phyloP scores from a whole-genome alignment of 1,284 basidiomycete species.

The Moniliella sp. region DNA sequence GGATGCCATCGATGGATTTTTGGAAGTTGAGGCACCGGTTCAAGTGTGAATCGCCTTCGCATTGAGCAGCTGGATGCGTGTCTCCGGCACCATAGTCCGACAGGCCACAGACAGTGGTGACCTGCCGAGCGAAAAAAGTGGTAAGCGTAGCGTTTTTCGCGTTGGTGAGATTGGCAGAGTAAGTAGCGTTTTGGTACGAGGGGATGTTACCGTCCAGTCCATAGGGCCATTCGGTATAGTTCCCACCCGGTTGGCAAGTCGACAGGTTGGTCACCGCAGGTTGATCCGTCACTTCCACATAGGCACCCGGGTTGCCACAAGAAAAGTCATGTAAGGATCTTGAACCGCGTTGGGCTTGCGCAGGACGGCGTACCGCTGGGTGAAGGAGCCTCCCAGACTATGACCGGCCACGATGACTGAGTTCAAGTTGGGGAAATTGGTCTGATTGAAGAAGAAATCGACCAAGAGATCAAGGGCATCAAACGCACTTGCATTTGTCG shows the following conservation, averaged over 20 bases:
- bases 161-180: constrained; percentile 3
- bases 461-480: constrained; percentile 15
- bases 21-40: constrained; percentile 16
- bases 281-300: too few species aligned
- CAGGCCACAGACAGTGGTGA: constrained; percentile 14
- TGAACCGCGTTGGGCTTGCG: constrained; percentile 10
- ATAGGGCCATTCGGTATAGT: constrained; percentile 1
- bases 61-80: constrained; percentile 18
- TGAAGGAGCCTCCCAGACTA: constrained; percentile 15
- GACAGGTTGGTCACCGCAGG: constrained; percentile 2
- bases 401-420: constrained; percentile 22
- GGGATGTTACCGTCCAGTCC: constrained; percentile 5
- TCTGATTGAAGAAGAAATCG: constrained; percentile 16
- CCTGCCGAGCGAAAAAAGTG: constrained; percentile 10
- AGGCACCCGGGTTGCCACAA: constrained; percentile 11
- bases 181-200: constrained; percentile 1
- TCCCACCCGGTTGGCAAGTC: neutral
- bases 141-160: constrained; percentile 4
- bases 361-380: constrained; percentile 23
- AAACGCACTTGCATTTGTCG: constrained; percentile 5
- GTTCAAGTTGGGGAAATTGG: constrained; percentile 15
- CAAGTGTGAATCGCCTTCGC: constrained; percentile 16
- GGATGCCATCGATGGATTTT: constrained; percentile 1
- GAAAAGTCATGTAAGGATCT: too few species aligned
- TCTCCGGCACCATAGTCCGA: constrained; percentile 15